phyloP scores from a whole-genome alignment of 2,329 filamentous ascomycete genomes.

The Pyricularia pennisetigena region DNA sequence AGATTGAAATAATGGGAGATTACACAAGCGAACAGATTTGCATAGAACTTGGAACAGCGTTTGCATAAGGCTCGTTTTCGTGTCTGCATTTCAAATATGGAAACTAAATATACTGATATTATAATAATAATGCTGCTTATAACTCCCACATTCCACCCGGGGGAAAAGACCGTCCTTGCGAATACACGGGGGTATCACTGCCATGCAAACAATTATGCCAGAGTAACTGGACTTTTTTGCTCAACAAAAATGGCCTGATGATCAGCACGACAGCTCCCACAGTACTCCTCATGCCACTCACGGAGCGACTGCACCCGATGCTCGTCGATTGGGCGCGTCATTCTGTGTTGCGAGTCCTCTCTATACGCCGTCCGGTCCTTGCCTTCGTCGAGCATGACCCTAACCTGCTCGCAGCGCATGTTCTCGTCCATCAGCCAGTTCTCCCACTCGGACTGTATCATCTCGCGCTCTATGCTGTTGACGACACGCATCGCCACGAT shows the following conservation, averaged over 20 bases:
- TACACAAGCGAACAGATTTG: not conserved
- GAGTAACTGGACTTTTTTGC: not conserved
- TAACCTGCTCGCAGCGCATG: slow-evolving; percentile 58
- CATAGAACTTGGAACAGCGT: not conserved
- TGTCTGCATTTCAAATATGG: not conserved
- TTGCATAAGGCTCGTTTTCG: not conserved
- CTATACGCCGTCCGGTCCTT: slow-evolving; percentile 9
- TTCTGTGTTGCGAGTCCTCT: slow-evolving; percentile 11
- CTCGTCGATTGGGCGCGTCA: slow-evolving; percentile 16
- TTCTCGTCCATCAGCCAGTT: slow-evolving; percentile 81
- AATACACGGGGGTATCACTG: not conserved
- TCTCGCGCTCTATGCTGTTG: slow-evolving; percentile 79
- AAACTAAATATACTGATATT: not conserved
- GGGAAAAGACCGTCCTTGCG: not conserved
- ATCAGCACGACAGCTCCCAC: slow-evolving; percentile 44
- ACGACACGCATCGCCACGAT: slow-evolving; percentile 87
- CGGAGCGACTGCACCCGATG: slow-evolving; percentile 27
- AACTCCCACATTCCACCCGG: not conserved
- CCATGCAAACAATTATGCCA: not conserved
- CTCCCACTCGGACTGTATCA: slow-evolving; percentile 84
- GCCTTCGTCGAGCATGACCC: slow-evolving; percentile 27
- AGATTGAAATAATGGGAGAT: not conserved
- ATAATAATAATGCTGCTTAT: not conserved
- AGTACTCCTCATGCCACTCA: slow-evolving; percentile 43
- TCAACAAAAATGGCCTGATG: slow-evolving; percentile 14